phyloP scores from a whole-genome alignment of 2,329 filamentous ascomycete genomes.

The Orbilia ellipsospora region DNA sequence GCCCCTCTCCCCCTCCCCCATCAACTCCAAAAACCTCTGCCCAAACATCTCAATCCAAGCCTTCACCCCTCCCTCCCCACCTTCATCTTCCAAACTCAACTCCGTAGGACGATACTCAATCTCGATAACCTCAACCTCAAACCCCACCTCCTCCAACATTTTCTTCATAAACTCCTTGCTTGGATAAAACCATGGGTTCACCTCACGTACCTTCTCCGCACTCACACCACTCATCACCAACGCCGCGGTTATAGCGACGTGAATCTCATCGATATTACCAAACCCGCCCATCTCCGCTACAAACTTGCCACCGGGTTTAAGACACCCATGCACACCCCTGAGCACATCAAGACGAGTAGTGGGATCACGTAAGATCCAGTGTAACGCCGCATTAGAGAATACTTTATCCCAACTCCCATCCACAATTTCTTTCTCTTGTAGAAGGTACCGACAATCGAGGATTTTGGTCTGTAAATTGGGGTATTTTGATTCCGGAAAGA shows the following conservation, averaged over 20 bases:
- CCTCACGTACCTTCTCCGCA: constrained; percentile 14
- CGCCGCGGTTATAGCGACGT: constrained; percentile 55
- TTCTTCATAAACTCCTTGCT: constrained; percentile 39
- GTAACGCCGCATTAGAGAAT: constrained; percentile 64
- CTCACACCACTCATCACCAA: constrained; percentile 49
- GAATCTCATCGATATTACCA: constrained; percentile 57
- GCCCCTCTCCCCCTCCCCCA: constrained; percentile 30
- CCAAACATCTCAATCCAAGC: constrained; percentile 59
- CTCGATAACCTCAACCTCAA: constrained; percentile 56
- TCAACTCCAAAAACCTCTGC: constrained; percentile 56
- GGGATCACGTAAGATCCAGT: constrained; percentile 62
- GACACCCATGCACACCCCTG: constrained; percentile 6
- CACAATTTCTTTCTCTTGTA: constrained; percentile 21
- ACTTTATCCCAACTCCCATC: constrained; percentile 62
- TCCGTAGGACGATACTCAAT: constrained; percentile 57
- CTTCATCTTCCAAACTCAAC: constrained; percentile 47
- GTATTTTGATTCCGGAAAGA: constrained; percentile 59
- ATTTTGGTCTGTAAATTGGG: constrained; percentile 60
- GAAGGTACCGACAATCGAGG: constrained; percentile 55
- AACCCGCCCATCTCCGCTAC: constrained; percentile 57
- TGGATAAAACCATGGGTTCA: constrained; percentile 58
- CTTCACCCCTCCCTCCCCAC: constrained; percentile 55
- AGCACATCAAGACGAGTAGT: constrained; percentile 12
- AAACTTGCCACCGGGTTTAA: constrained; percentile 55
- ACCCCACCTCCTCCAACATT: constrained; percentile 55